A percentile compares a stretch with the other conserved stretches of the same genome.
phyloP scores from a whole-genome alignment of 345 rosid species.

The Gossypium australe region DNA sequence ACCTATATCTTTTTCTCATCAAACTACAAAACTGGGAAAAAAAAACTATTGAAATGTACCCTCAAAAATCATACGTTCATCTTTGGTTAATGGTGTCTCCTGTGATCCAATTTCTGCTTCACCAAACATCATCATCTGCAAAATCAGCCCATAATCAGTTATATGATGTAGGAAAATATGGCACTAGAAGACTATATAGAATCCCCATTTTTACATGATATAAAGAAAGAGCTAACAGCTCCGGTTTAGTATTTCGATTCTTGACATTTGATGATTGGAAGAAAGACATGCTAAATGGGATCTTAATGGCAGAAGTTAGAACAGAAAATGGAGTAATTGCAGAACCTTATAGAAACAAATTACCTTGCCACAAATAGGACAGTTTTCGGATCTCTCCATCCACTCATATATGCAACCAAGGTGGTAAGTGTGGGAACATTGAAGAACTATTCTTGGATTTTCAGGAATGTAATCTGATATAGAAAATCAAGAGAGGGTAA shows the following conservation, averaged over 20 bases:
- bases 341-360: neutral
- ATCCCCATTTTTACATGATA: neutral
- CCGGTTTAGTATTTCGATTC: neutral
- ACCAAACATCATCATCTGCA: slow-evolving; percentile 4
- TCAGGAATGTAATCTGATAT: slow-evolving; percentile 35
- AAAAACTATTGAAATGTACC: neutral
- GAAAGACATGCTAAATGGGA: too few relatives aligned
- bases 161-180: neutral
- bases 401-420: slow-evolving; percentile 54
- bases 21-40: neutral
- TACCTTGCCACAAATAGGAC: slow-evolving; percentile 54
- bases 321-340: neutral
- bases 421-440: slow-evolving; percentile 46
- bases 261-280: neutral
- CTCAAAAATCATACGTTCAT: neutral
- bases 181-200: neutral
- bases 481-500: neutral
- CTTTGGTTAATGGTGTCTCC: neutral
- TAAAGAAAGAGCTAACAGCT: neutral
- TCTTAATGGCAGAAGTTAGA: neutral
- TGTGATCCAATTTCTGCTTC: neutral
- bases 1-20: neutral
- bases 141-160: neutral
- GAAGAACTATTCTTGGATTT: slow-evolving; percentile 38
- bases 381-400: slow-evolving; percentile 52